A percentile compares a stretch with the other conserved stretches of the same genome.
Evolutionary conservation across 805 yeast genomes (phyloP).

Genomic region (Sungouiozyma ichnusensis): DNA sequence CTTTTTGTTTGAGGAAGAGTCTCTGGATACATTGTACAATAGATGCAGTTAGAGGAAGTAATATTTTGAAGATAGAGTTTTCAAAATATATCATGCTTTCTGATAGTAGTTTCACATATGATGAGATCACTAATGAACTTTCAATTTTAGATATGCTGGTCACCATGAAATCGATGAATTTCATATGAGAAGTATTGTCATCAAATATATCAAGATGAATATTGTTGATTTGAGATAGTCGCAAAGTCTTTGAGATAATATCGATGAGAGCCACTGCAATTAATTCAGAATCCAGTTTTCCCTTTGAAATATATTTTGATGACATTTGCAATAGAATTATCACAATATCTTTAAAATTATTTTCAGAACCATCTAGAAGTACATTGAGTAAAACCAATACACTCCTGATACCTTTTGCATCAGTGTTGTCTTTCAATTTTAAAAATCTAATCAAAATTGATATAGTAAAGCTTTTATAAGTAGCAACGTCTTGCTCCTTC

Average conservation of each 20-base stretch:
- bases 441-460: constrained; percentile 39
- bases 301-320: constrained; percentile 18
- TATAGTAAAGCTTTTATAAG: constrained; percentile 49
- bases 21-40: constrained; percentile 21
- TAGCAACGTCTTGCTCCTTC: constrained; percentile 39
- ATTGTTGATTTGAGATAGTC: constrained; percentile 24
- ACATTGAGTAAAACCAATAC: constrained; percentile 37
- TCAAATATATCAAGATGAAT: constrained; percentile 25
- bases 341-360: constrained; percentile 38
- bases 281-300: constrained; percentile 19
- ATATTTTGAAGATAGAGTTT: constrained; percentile 44
- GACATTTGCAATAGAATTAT: constrained; percentile 33
- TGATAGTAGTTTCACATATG: constrained; percentile 36
- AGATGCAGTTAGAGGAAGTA: constrained; percentile 44
- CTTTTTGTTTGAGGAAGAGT: constrained; percentile 12
- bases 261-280: constrained; percentile 26
- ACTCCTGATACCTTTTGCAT: constrained; percentile 33
- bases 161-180: constrained; percentile 37
- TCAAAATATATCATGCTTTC: constrained; percentile 41
- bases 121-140: constrained; percentile 29
- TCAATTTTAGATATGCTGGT: constrained; percentile 38
- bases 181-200: constrained; percentile 23
- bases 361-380: constrained; percentile 48
- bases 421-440: constrained; percentile 22
- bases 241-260: constrained; percentile 24